Evolutionary conservation across 192 early-diverging fungal genomes (phyloP).

Genomic region (Coemansia sp.): DNA sequence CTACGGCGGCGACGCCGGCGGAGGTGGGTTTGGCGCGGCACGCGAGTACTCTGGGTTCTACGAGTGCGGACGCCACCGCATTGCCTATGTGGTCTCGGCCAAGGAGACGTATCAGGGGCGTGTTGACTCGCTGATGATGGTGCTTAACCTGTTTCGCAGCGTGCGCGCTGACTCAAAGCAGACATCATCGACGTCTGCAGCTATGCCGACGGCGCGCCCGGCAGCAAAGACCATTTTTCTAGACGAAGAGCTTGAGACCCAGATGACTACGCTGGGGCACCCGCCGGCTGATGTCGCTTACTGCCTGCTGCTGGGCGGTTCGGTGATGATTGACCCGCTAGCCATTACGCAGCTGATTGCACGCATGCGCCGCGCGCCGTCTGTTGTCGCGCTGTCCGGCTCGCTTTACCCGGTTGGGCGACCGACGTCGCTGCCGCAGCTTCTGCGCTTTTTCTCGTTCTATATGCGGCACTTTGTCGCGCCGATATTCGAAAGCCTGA

Average conservation of each 20-base stretch:
- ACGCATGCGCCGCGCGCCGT: conserved; percentile 29
- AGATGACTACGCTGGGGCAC: conserved; percentile 30
- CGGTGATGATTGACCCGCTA: conserved; percentile 39
- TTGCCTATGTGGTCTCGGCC: conserved; percentile 91
- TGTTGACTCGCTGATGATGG: conserved; percentile 50
- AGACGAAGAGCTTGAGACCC: conserved; percentile 46
- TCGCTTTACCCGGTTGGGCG: conserved; percentile 40
- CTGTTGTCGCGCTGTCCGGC: conserved; percentile 31
- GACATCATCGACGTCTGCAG: conserved; percentile 9
- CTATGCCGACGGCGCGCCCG: neutral
- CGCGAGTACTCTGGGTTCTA: conserved; percentile 89
- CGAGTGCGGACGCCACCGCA: conserved; percentile 80
- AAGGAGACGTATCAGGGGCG: conserved; percentile 57
- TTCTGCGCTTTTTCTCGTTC: conserved; percentile 36
- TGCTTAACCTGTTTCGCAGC: conserved; percentile 45
- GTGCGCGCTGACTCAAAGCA: conserved; percentile 1
- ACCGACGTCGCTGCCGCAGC: conserved; percentile 29
- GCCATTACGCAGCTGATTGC: conserved; percentile 49
- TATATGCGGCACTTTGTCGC: conserved; percentile 46
- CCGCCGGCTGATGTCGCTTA: conserved; percentile 19
- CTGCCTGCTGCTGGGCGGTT: conserved; percentile 33
- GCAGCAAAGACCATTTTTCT: conserved; percentile 32
- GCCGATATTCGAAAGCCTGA: conserved; percentile 46
- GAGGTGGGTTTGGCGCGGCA: conserved; percentile 29
- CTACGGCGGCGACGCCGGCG: conserved; percentile 22